Conservation (phyloP, 2,329 filamentous ascomycete species). For the Paraphaeosphaeria sporulosa region DNA sequence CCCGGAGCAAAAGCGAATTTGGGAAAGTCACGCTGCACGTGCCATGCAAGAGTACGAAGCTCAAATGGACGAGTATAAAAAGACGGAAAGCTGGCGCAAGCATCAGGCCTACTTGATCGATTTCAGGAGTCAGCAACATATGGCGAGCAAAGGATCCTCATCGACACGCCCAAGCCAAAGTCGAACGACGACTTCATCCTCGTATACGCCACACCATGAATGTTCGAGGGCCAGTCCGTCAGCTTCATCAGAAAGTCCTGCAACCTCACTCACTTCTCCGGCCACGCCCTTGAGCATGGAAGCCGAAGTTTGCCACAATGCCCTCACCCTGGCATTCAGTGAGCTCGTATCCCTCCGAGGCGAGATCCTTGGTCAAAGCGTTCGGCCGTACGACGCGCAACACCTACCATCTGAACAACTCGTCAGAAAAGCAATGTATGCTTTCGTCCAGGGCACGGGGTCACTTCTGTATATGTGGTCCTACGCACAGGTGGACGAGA, state of each 20-base stretch:
- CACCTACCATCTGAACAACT: conserved; percentile 41
- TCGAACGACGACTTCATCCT: conserved; percentile 29
- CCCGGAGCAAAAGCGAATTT: conserved; percentile 45
- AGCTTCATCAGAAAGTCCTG: conserved; percentile 37
- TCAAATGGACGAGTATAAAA: conserved; percentile 51
- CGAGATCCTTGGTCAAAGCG: conserved; percentile 36
- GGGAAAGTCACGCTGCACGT: conserved; percentile 49
- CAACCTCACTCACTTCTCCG: conserved; percentile 30
- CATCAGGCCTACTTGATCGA: conserved; percentile 47
- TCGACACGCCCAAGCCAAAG: conserved; percentile 24
- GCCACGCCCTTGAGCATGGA: conserved; percentile 26
- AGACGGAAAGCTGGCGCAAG: conserved; percentile 46
- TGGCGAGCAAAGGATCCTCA: conserved; percentile 17
- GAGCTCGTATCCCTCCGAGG: conserved; percentile 42
- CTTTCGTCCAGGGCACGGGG: conserved; percentile 45
- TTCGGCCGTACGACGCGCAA: conserved; percentile 34
- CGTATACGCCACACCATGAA: conserved; percentile 12
- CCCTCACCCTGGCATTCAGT: conserved; percentile 45
- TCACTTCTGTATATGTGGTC: conserved; percentile 49
- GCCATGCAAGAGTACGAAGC: conserved; percentile 49
- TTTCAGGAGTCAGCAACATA: conserved; percentile 35
- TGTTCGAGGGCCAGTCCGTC: conserved; percentile 28
- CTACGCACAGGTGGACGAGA: conserved; percentile 38
- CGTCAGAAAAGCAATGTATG: conserved; percentile 40
- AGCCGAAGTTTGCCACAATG: conserved; percentile 43